phyloP scores from a whole-genome alignment of 257 asterid genomes.

The Misopates orontium region DNA sequence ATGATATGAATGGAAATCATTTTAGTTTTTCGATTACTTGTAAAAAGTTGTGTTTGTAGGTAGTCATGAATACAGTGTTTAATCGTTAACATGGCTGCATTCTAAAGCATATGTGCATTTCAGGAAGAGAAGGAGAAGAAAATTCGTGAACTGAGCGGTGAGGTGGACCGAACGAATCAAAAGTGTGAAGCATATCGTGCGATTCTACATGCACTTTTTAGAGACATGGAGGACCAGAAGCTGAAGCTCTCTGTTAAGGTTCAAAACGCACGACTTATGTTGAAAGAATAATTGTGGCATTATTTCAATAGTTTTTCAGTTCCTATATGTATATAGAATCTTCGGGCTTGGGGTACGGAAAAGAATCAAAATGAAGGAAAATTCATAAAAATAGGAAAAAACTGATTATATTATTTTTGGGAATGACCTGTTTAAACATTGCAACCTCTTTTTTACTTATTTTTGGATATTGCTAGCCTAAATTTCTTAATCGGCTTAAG shows the following conservation, averaged over 20 bases:
- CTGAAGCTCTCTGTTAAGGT: conserved; percentile 87
- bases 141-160: conserved; percentile 53
- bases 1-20: background rate
- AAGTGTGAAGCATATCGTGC: conserved; percentile 74
- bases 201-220: conserved; percentile 67
- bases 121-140: conserved; percentile 88
- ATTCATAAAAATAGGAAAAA: too few species aligned
- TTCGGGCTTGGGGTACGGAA: too few species aligned
- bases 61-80: background rate
- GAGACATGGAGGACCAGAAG: conserved; percentile 93
- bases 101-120: conserved; percentile 18
- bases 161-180: conserved; percentile 59
- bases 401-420: too few species aligned
- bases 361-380: too few species aligned
- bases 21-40: background rate
- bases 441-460: too few species aligned
- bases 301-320: background rate
- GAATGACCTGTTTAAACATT: too few species aligned
- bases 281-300: conserved; percentile 52
- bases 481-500: too few species aligned
- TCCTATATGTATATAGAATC: too few species aligned
- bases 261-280: conserved; percentile 83
- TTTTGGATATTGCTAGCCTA: too few species aligned
- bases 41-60: background rate
- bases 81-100: background rate